These are phyloP conservation scores for Euphorbia peplus DNA, from an alignment of 345 rosid species.

Conservation along the genomic window DNA sequence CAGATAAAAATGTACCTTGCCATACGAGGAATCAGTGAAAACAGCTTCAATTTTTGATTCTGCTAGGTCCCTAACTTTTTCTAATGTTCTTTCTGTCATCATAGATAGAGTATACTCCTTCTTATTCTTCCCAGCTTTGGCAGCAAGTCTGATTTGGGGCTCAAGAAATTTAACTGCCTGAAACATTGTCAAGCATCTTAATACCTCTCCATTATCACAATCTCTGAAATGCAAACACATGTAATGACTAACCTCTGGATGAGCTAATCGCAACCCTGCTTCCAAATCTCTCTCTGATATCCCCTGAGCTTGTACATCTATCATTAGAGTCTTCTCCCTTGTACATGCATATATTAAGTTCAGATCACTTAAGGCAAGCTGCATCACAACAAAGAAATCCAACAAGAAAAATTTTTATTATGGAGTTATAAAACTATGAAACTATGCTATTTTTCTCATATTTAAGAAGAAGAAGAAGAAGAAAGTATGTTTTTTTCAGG, in stretches of 20 bases:
- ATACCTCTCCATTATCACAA: slow-evolving; percentile 1
- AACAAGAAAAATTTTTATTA: background rate
- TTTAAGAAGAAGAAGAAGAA: too few species aligned
- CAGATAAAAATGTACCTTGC: slow-evolving; percentile 59
- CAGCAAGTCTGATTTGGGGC: slow-evolving; percentile 85
- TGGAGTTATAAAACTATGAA: too few species aligned
- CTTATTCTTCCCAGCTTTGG: slow-evolving; percentile 85
- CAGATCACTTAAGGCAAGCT: slow-evolving; percentile 90
- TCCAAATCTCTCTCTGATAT: slow-evolving; percentile 84
- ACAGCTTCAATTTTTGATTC: slow-evolving; percentile 69
- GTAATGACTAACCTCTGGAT: slow-evolving; percentile 68
- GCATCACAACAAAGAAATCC: slow-evolving; percentile 31
- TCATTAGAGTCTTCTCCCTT: slow-evolving; percentile 90
- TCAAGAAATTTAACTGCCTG: slow-evolving; percentile 89
- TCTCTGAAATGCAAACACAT: background rate
- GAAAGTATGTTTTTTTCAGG: too few species aligned
- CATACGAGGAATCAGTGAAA: slow-evolving; percentile 76
- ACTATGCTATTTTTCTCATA: too few species aligned
- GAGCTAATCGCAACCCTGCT: slow-evolving; percentile 88
- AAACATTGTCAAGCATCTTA: slow-evolving; percentile 18
- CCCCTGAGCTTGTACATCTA: slow-evolving; percentile 87
- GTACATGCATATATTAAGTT: slow-evolving; percentile 94
- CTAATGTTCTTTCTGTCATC: slow-evolving; percentile 60
- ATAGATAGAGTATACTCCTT: slow-evolving; percentile 86
- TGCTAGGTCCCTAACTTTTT: slow-evolving; percentile 64